These are phyloP conservation scores for Pseudogymnoascus sp. DNA, from an alignment of 2,329 filamentous ascomycete species.

Conservation along the genomic window DNA sequence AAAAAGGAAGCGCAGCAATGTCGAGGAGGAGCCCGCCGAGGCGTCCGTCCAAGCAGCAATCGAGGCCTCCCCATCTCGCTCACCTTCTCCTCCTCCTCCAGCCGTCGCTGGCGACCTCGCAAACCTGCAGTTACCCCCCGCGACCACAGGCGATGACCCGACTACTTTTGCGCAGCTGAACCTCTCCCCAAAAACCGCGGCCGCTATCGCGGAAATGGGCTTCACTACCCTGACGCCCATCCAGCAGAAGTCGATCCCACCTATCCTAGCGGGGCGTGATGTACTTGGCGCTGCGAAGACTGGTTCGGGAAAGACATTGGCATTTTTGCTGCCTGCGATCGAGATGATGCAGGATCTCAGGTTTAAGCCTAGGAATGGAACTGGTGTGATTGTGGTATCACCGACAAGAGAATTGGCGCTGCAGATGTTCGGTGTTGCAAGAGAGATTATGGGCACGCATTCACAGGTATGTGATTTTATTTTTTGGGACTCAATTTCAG, in stretches of 20 bases:
- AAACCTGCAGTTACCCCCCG: constrained; percentile 28
- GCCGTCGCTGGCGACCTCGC: neutral
- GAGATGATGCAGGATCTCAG: constrained; percentile 85
- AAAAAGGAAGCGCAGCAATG: constrained; percentile 5
- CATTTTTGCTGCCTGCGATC: constrained; percentile 88
- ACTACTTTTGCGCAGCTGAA: constrained; percentile 56
- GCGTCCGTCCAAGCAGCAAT: neutral
- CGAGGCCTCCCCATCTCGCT: neutral
- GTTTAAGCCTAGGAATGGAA: constrained; percentile 92
- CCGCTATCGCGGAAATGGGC: constrained; percentile 78
- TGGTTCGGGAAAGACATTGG: constrained; percentile 88
- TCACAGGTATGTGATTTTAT: constrained; percentile 48
- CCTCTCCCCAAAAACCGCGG: constrained; percentile 80
- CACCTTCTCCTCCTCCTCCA: neutral
- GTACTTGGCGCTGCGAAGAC: constrained; percentile 95
- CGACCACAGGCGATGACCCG: constrained; percentile 58
- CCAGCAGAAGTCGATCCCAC: constrained; percentile 79
- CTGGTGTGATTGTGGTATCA: constrained; percentile 85
- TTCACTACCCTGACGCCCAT: constrained; percentile 96
- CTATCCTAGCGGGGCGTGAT: constrained; percentile 80
- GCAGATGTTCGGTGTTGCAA: constrained; percentile 91
- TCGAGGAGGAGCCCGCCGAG: neutral
- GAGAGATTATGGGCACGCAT: constrained; percentile 87
- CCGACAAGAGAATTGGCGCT: constrained; percentile 90
- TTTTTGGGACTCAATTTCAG: neutral